Evolutionary conservation across 345 rosid genomes (phyloP).

Genomic region (Acer yangbiense): DNA sequence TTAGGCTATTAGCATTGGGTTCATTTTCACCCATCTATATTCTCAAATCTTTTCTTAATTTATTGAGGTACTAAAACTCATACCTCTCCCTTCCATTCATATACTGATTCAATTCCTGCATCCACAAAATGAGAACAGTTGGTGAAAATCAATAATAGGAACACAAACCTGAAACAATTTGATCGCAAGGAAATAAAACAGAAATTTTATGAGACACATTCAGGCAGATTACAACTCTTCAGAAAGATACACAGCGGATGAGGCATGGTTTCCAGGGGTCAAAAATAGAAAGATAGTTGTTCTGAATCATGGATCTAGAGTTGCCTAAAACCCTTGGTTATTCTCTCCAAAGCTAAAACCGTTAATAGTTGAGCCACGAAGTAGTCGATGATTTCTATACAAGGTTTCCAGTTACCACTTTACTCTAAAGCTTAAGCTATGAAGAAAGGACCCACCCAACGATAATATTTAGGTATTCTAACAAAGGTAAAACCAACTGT

Average conservation of each 20-base stretch:
- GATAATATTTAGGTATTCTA: too few relatives aligned
- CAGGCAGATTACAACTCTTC: neutral
- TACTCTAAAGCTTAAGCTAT: too few relatives aligned
- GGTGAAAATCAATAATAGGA: neutral
- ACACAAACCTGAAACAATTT: neutral
- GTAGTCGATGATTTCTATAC: neutral
- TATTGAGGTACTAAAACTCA: neutral
- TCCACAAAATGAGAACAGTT: slow-evolving; percentile 17
- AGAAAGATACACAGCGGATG: neutral
- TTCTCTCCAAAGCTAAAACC: neutral
- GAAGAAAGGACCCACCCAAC: too few relatives aligned
- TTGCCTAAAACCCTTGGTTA: neutral
- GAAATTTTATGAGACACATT: neutral
- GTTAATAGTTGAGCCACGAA: neutral
- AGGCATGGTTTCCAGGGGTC: neutral
- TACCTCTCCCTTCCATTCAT: slow-evolving; percentile 94
- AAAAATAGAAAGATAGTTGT: neutral
- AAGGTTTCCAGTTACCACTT: neutral
- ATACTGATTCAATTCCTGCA: slow-evolving; percentile 88
- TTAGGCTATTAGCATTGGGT: neutral
- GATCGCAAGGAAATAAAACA: neutral
- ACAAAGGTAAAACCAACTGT: too few relatives aligned
- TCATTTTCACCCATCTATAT: neutral
- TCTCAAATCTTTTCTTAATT: neutral
- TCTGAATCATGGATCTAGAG: neutral